Percentiles rank a stretch among this genome's conserved stretches.
Conservation (phyloP, 345 rosid genomes). For the Melastoma malabathricum region DNA sequence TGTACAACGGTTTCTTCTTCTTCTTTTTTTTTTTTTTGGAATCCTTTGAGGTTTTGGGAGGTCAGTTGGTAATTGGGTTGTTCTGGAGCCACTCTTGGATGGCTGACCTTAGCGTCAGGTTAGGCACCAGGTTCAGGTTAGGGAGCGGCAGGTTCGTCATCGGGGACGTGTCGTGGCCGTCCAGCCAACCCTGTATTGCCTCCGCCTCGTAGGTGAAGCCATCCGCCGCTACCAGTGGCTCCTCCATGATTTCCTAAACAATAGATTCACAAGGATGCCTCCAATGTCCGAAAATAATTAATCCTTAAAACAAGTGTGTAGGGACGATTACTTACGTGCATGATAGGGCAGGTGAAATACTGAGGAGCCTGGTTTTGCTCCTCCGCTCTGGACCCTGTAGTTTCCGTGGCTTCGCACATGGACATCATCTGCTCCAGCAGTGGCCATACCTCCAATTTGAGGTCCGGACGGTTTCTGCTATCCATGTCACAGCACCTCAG, state of each 20-base stretch:
- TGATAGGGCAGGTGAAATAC: conserved; percentile 66
- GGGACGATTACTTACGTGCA: conserved; percentile 26
- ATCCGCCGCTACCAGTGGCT: conserved; percentile 74
- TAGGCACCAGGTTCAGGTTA: conserved; percentile 32
- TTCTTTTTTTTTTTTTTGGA: too few species aligned
- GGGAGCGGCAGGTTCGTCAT: conserved; percentile 47
- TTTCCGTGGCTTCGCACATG: conserved; percentile 16
- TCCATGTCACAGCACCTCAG: conserved; percentile 71
- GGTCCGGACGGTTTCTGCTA: conserved; percentile 51
- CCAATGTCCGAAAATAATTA: background rate
- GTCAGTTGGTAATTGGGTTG: conserved; percentile 5
- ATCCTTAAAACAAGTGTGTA: background rate
- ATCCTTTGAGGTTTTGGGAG: too few species aligned
- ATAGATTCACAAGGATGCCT: background rate
- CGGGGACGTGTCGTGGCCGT: conserved; percentile 55
- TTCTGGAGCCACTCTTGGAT: conserved; percentile 62
- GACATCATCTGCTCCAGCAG: conserved; percentile 73
- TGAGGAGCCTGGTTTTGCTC: conserved; percentile 48
- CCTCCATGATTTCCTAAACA: conserved; percentile 67
- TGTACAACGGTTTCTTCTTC: too few species aligned
- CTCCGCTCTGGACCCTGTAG: conserved; percentile 20
- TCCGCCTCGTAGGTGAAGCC: conserved; percentile 76
- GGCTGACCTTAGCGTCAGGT: conserved; percentile 42
- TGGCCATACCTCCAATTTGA: conserved; percentile 58
- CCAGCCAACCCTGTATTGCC: conserved; percentile 69